phyloP scores from a whole-genome alignment of 805 yeast species.

The Candida maltosa region DNA sequence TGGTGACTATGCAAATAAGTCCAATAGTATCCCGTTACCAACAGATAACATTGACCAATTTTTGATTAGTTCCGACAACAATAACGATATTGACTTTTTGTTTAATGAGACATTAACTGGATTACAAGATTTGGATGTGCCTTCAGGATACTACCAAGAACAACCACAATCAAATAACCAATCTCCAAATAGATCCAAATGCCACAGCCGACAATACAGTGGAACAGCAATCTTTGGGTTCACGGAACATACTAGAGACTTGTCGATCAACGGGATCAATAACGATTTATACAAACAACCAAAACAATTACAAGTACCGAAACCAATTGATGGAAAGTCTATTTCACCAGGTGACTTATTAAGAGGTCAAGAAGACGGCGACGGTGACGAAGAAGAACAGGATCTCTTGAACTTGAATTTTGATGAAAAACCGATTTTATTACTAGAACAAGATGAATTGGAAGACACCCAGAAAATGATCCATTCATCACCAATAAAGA shows the following conservation, averaged over 20 bases:
- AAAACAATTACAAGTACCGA: background rate
- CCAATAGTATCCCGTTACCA: slow-evolving; percentile 44
- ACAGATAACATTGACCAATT: slow-evolving; percentile 53
- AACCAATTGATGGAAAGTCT: slow-evolving; percentile 22
- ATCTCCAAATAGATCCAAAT: too few species aligned
- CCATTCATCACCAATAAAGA: slow-evolving; percentile 6
- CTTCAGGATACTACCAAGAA: slow-evolving; percentile 34
- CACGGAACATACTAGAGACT: slow-evolving; percentile 57
- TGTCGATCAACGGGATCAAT: slow-evolving; percentile 53
- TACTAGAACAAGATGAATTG: slow-evolving; percentile 27
- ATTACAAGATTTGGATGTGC: slow-evolving; percentile 63
- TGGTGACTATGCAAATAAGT: slow-evolving; percentile 28
- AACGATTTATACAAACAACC: slow-evolving; percentile 17
- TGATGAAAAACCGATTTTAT: slow-evolving; percentile 19
- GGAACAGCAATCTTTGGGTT: slow-evolving; percentile 84
- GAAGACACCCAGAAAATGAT: slow-evolving; percentile 11
- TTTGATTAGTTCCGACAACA: slow-evolving; percentile 36
- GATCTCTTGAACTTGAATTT: slow-evolving; percentile 11
- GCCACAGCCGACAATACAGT: slow-evolving; percentile 61
- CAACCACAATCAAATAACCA: slow-evolving; percentile 1
- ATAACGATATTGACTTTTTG: slow-evolving; percentile 50
- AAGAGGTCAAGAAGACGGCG: background rate
- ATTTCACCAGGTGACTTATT: slow-evolving; percentile 33
- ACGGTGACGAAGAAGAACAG: slow-evolving; percentile 1
- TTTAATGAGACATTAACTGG: slow-evolving; percentile 55